These are phyloP conservation scores for Microdochium trichocladiopsis DNA, from an alignment of 2,329 filamentous ascomycete species.

Conservation along the genomic window DNA sequence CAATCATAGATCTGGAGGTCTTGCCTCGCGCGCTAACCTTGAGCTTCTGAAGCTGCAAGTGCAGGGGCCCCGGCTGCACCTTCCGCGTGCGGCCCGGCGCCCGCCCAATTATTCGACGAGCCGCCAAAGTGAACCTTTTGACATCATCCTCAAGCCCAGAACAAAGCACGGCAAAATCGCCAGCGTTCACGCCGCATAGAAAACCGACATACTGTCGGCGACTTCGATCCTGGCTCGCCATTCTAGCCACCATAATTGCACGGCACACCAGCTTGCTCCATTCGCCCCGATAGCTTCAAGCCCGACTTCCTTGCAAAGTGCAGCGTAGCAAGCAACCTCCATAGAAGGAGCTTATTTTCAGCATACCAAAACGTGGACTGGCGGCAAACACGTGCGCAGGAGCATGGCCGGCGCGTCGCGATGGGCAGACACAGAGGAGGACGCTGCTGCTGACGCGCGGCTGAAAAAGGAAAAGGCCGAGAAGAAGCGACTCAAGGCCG, in stretches of 20 bases:
- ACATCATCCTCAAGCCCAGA: not conserved
- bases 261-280: no score
- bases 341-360: no score
- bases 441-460: constrained; percentile 65
- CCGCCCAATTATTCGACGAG: not conserved
- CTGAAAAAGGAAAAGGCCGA: constrained; percentile 80
- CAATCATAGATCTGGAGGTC: no score
- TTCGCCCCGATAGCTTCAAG: no score
- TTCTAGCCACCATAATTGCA: no score
- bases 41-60: not conserved
- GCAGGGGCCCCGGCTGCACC: not conserved
- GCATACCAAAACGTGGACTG: no score
- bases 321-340: no score
- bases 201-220: not conserved
- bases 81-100: not conserved
- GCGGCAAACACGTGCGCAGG: constrained; percentile 1
- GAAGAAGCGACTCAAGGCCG: constrained; percentile 76
- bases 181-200: not conserved
- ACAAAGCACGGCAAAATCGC: not conserved
- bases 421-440: constrained; percentile 83
- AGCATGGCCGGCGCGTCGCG: constrained; percentile 65
- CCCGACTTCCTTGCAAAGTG: no score
- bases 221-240: no score
- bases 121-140: not conserved
- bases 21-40: not conserved